These are phyloP conservation scores for Hanseniaspora meyeri DNA, from an alignment of 805 yeast genomes.

Conservation along the genomic window DNA sequence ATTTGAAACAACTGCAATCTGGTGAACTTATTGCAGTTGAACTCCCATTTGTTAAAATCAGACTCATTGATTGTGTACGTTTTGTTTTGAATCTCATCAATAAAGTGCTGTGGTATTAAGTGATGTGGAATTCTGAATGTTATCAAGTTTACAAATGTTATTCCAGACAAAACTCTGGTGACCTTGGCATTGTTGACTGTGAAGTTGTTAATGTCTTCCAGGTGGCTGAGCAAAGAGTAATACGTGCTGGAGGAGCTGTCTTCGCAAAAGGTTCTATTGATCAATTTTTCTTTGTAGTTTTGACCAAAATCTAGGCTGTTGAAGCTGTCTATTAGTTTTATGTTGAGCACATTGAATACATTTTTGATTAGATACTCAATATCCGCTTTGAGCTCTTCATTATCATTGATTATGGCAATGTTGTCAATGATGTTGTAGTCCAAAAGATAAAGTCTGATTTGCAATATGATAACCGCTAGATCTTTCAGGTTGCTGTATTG, in stretches of 20 bases:
- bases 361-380: background rate
- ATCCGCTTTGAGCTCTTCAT: background rate
- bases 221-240: background rate
- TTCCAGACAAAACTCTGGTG: background rate
- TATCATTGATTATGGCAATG: background rate
- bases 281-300: background rate
- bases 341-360: slow-evolving; percentile 1
- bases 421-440: background rate
- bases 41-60: background rate
- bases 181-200: background rate
- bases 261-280: background rate
- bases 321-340: background rate
- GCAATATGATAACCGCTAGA: background rate
- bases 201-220: background rate
- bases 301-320: background rate
- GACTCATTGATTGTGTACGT: background rate
- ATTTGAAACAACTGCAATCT: slow-evolving; percentile 23
- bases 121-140: background rate
- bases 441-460: background rate
- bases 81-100: background rate
- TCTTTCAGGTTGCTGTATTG: background rate
- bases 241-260: background rate
- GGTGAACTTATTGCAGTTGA: slow-evolving; percentile 4
- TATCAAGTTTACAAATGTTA: background rate
- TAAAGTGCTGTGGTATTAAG: background rate